phyloP scores from a whole-genome alignment of 495 filamentous ascomycete genomes.

The Aspergillus sclerotiicarbonarius region DNA sequence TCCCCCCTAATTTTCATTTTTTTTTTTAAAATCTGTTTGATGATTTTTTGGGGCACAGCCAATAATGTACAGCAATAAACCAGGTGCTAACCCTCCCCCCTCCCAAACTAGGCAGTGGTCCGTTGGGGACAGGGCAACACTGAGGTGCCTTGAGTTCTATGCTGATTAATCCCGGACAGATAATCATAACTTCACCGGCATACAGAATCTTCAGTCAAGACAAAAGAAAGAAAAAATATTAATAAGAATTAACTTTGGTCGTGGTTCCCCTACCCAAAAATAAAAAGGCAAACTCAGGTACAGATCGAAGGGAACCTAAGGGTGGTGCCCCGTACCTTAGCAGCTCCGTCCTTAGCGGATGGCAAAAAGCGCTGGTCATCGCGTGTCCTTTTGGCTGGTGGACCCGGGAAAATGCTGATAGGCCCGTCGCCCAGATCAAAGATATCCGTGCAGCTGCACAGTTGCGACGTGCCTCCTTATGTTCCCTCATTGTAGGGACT shows the following conservation, averaged over 20 bases:
- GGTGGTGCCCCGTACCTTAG: conserved; percentile 2
- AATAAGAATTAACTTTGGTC: neutral
- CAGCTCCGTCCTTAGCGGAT: conserved; percentile 9
- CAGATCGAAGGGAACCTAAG: conserved; percentile 6
- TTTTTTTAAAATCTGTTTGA: neutral
- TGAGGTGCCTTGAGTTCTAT: too few species aligned
- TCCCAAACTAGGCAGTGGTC: neutral
- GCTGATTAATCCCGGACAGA: too few species aligned
- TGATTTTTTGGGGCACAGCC: neutral
- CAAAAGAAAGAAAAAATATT: neutral
- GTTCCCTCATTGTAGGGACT: neutral
- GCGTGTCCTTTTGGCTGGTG: conserved; percentile 22
- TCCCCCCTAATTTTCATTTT: conserved; percentile 11
- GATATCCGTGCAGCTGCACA: conserved; percentile 18
- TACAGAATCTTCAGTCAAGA: neutral
- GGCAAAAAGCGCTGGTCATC: conserved; percentile 17
- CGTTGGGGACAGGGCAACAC: neutral
- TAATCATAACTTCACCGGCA: too few species aligned
- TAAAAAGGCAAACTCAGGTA: conserved; percentile 11
- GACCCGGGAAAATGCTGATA: conserved; percentile 20
- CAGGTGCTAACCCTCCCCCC: neutral
- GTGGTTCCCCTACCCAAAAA: neutral
- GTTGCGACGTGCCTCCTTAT: neutral
- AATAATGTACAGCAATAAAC: neutral
- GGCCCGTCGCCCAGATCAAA: conserved; percentile 15